Base-by-base conservation (phyloP, 2,329 filamentous ascomycete species). In the Alternaria sp. region DNA sequence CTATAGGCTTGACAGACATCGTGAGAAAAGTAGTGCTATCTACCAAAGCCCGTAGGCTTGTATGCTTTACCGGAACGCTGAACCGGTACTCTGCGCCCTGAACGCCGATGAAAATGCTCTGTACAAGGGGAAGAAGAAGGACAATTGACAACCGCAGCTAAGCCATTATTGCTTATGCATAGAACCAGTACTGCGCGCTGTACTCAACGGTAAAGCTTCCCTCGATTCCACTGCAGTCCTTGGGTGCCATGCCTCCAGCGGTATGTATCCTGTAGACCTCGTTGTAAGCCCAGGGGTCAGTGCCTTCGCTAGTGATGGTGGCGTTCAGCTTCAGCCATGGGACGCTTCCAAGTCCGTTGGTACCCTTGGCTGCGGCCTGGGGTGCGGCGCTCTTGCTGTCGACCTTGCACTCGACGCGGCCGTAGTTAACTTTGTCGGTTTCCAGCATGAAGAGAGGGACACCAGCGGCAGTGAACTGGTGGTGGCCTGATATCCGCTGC, bases 221-320 rank as follows among this genome's bases (percentile, higher is more conserved):
- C 0, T 83, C 77, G 83, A 88, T 84, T 11, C 88, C 91, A 34
- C 85, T 77, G 76, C 94, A 98, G 0, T 88, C 91, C 27, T 86
- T 82, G 0, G 94, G 94, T 2, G 93, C 81, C 48, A 85, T 87
- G 11, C 94, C 94, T 27, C 93, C 94, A 1, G 90, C 93, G 11
- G 94, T 98, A 71, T 92, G 86, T 45, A 97, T 81, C 12, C 94
- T 87, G 81, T 94, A 98, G 25, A 97, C 89, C 76, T 93, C 88
- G 76, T 89, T 86, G 68, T 92, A 87, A 46, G 80, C 76, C 14
- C 80, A 76, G 20, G 54, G 8, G 16, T 46, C 22, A 9, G 72
- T 65, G 4, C 36, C 55, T 16, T 51, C 43, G 8, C 49, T 16
- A 5, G 66, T 59, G 9, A 79, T 81, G 6, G 67, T 60, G 10